Base-by-base conservation (phyloP, 352 stramenopile species). In the Pythium dissimile region DNA sequence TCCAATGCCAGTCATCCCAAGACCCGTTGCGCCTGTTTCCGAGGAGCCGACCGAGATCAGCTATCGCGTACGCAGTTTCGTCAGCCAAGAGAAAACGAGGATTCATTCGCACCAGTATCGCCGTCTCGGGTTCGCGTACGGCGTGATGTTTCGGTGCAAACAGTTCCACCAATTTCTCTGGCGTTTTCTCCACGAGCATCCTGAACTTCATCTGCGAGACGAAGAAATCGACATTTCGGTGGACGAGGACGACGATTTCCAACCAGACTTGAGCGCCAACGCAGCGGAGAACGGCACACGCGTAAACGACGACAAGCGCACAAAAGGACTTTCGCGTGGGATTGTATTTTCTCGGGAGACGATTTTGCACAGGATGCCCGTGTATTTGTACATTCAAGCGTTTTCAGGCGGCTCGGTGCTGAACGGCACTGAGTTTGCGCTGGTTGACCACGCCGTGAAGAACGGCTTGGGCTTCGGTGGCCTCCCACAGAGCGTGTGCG, bases 91-190 rank as follows among this genome's bases (percentile, higher is more conserved):
- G 23, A 80, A 83, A 52, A 79, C 69, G 2, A 69, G 71, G 18
- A 51, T 76, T 6, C 81, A 91, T 51, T 77, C 64, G 3, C 69
- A 83, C 10, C 83, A 92, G 67, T 92, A 86, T 52, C 70, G 75
- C 32, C 86, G 83, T 26, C 75, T 92, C 13, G 83, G 83, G 0
- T 90, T 92, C 55, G 83, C 80, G 8, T 90, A 90, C 31, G 83
- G 83, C 8, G 80, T 90, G 24, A 92, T 92, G 80, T 92, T 80
- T 64, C 80, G 83, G 42, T 90, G 83, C 57, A 90, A 89, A 73
- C 60, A 73, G 46, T 72, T 92, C n/a, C 83, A 92, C 64, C 62
- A 66, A 38, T 90, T 86, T 59, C 58, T 92, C 23, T 92, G 80
- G 80, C 69, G 41, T 23, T 84, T 80, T 58, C 71, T 90, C 20